Evolutionary conservation across 768 basidiomycete species (phyloP).

Genomic region (Mycena indigotica): DNA sequence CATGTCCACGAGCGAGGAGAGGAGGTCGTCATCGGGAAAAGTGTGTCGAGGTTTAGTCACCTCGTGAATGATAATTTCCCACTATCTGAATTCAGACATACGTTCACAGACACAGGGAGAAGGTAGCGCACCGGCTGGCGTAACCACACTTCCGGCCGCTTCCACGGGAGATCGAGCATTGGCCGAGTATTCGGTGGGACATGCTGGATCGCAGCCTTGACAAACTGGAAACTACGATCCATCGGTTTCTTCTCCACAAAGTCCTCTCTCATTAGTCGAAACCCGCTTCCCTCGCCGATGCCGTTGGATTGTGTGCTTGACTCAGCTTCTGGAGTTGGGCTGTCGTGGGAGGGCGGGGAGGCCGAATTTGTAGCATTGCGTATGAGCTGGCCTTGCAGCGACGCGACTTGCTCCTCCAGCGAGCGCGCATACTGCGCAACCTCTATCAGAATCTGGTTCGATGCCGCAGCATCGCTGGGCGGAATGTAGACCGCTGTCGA

Average conservation of each 20-base stretch:
- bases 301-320: background rate
- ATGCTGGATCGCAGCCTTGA: background rate
- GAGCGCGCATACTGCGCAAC: conserved; percentile 6
- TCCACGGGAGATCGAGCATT: background rate
- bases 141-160: background rate
- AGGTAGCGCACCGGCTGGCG: conserved; percentile 2
- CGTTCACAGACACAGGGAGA: no score
- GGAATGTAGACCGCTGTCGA: conserved; percentile 1
- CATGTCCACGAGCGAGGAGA: conserved; percentile 49
- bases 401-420: background rate
- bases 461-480: background rate
- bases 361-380: background rate
- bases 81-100: no score
- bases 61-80: conserved; percentile 4
- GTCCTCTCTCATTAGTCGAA: background rate
- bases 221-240: background rate
- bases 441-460: background rate
- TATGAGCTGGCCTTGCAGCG: background rate
- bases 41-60: conserved; percentile 25
- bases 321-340: background rate
- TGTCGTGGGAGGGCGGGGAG: background rate
- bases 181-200: background rate
- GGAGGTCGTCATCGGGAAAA: conserved; percentile 55
- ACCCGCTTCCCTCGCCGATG: background rate
- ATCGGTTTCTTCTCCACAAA: background rate